Base-by-base conservation (phyloP, 768 basidiomycete genomes). In the Russula ochroleuca region DNA sequence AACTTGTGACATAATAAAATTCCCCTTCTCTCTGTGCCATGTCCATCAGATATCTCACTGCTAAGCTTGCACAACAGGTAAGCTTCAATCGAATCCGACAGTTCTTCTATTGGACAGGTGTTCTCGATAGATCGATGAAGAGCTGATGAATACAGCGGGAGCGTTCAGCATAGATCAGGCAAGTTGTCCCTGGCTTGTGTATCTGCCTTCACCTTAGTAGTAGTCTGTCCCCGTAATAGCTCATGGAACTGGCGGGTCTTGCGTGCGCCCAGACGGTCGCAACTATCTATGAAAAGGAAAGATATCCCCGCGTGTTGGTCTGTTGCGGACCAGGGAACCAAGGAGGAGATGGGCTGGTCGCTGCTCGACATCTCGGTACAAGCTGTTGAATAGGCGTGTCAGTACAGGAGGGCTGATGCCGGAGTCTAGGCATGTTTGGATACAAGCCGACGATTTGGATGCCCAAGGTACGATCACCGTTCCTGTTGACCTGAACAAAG, bases 271-370 rank as follows among this genome's bases (percentile, higher is more conserved):
- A 95, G 72, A 83, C 90, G 0, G 77, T 98, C 2, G 86, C 89
- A 7, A 86, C 79, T n/a, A 84, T 86, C 0, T 98, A 92, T 72
- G 78, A 77, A 45, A 84, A 81, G 35, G 83, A 85, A 3, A 81
- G 78, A 50, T 85, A 91, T 73, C 81, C 81, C 41, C 83, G 85
- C 13, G 92, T 98, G 7, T 78, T 98, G n/a, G 91, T 98, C 13
- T 94, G 92, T 70, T 98, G 95, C 72, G 97, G 97, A 19, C 95
- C 97, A 8, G 97, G 97, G 47, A 98, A 98, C 71, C 96, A 98
- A 79, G 93, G 94, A 1, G 97, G 97, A 14, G 97, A 99, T 75
- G 97, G 97, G 4, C 78, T 99, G 0, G 96, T 98, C 28, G 97
- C 97, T 33, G 97, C 97, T 48, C 81, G 96, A 49, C 97, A 99